These are phyloP conservation scores for Phanerochaete carnosa DNA, from an alignment of 768 basidiomycete genomes.

Conservation along the genomic window DNA sequence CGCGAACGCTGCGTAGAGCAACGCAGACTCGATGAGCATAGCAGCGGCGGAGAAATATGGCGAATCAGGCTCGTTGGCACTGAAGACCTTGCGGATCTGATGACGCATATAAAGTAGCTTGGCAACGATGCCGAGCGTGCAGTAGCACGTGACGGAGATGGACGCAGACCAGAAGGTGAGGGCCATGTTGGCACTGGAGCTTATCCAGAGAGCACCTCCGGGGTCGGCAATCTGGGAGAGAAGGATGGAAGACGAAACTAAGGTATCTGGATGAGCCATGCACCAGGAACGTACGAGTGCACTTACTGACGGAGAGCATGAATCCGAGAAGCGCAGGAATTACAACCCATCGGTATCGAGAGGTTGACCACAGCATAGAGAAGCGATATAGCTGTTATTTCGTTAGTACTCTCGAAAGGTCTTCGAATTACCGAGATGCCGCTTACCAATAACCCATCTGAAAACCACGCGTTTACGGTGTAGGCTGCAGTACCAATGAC, in stretches of 20 bases:
- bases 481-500: background rate
- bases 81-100: constrained; percentile 13
- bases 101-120: constrained; percentile 23
- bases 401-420: no score
- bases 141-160: constrained; percentile 18
- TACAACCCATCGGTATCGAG: constrained; percentile 14
- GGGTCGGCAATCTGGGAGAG: constrained; percentile 17
- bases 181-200: constrained; percentile 14
- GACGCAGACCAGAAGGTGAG: constrained; percentile 23
- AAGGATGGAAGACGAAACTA: constrained; percentile 16
- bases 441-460: constrained; percentile 19
- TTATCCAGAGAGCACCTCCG: constrained; percentile 9
- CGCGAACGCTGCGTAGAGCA: constrained; percentile 21
- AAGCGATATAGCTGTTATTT: constrained; percentile 19
- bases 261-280: background rate
- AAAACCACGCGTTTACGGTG: constrained; percentile 9
- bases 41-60: constrained; percentile 20
- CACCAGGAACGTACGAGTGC: background rate
- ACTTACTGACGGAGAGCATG: constrained; percentile 15
- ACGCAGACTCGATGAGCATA: constrained; percentile 26
- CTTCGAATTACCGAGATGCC: no score
- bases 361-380: constrained; percentile 16
- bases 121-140: constrained; percentile 20
- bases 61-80: constrained; percentile 7
- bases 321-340: constrained; percentile 9